phyloP scores from a whole-genome alignment of 2,329 filamentous ascomycete genomes.

The Colletotrichum sp. region DNA sequence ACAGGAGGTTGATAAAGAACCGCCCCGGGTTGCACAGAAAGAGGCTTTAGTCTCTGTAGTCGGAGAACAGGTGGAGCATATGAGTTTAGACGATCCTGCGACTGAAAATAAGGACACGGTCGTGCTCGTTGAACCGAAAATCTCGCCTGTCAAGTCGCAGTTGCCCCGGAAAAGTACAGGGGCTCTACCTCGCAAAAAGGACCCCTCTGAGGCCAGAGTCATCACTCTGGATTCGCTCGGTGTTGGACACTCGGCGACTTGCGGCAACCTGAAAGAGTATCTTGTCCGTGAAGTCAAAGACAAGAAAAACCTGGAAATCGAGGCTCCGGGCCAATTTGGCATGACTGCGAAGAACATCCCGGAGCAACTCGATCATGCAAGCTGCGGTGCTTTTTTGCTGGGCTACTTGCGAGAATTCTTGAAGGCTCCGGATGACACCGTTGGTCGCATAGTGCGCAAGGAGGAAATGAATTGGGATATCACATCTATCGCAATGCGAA shows the following conservation, averaged over 20 bases:
- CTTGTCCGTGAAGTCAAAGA: constrained; percentile 73
- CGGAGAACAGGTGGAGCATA: background rate
- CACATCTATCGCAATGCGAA: constrained; percentile 64
- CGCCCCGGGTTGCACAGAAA: constrained; percentile 6
- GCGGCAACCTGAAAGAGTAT: constrained; percentile 76
- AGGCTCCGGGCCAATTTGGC: constrained; percentile 39
- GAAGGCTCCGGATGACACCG: constrained; percentile 73
- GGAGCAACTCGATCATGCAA: constrained; percentile 80
- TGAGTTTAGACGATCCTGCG: constrained; percentile 4
- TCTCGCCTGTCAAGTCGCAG: constrained; percentile 1
- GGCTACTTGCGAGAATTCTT: constrained; percentile 87
- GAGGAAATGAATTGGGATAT: constrained; percentile 59
- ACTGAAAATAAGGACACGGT: background rate
- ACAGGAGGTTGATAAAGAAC: background rate
- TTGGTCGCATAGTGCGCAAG: constrained; percentile 67
- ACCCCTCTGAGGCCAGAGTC: constrained; percentile 68
- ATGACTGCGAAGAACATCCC: constrained; percentile 80
- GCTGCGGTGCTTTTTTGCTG: constrained; percentile 88
- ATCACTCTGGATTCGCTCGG: constrained; percentile 89
- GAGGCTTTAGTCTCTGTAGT: constrained; percentile 2
- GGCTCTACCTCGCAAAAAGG: constrained; percentile 40
- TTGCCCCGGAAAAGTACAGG: constrained; percentile 9
- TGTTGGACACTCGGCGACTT: constrained; percentile 65
- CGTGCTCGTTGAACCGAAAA: background rate
- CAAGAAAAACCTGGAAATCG: constrained; percentile 54